These are phyloP conservation scores for Starmera stellimalicola DNA, from an alignment of 1,139 yeast genomes.

Conservation along the genomic window DNA sequence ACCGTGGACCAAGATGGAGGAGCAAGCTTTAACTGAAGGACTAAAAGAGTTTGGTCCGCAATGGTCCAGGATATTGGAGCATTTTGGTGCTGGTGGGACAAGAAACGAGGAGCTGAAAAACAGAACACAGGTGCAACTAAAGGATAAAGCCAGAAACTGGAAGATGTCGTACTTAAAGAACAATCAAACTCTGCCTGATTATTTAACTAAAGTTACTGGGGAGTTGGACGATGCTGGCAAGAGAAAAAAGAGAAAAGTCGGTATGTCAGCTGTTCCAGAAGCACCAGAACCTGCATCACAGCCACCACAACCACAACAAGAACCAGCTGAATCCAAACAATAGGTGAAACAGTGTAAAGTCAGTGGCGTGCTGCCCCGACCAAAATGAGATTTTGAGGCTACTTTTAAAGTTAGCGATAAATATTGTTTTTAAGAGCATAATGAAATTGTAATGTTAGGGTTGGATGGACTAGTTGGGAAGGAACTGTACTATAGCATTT, in stretches of 20 bases:
- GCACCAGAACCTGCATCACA: background rate
- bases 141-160: slow-evolving; percentile 95
- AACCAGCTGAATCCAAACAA: no score
- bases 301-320: background rate
- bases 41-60: slow-evolving; percentile 77
- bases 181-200: slow-evolving; percentile 66
- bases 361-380: background rate
- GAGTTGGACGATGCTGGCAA: slow-evolving; percentile 40
- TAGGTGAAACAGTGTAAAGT: background rate
- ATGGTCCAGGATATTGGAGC: slow-evolving; percentile 83
- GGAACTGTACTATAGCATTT: no score
- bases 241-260: slow-evolving; percentile 11
- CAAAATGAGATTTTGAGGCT: background rate
- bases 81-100: slow-evolving; percentile 89
- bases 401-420: no score
- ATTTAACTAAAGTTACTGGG: slow-evolving; percentile 78
- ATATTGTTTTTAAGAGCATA: no score
- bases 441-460: no score
- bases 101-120: slow-evolving; percentile 76
- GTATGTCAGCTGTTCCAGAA: background rate
- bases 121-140: slow-evolving; percentile 82
- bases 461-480: no score
- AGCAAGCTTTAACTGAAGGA: slow-evolving; percentile 74
- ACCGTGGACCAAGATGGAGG: slow-evolving; percentile 88
- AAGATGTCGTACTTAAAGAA: slow-evolving; percentile 74